Evolutionary conservation across 805 yeast genomes (phyloP).

Genomic region (Jamesozyma hellenica): DNA sequence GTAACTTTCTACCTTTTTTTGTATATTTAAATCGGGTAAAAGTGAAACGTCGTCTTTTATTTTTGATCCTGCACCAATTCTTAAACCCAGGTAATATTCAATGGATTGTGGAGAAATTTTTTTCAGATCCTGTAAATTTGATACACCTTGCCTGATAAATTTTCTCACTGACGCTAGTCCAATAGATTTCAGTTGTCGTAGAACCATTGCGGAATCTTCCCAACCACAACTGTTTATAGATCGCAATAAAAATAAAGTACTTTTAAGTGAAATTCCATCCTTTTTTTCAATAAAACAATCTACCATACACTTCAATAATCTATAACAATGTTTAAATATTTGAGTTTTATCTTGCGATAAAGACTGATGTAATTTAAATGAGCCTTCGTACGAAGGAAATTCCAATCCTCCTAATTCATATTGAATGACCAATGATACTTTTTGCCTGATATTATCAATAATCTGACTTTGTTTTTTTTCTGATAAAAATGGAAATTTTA

Average conservation of each 20-base stretch:
- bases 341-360: slow-evolving; percentile 37
- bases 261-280: slow-evolving; percentile 35
- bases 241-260: slow-evolving; percentile 32
- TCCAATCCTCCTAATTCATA: slow-evolving; percentile 43
- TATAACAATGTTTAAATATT: slow-evolving; percentile 35
- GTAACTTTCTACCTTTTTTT: slow-evolving; percentile 11
- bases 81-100: slow-evolving; percentile 34
- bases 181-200: slow-evolving; percentile 41
- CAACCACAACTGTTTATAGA: slow-evolving; percentile 38
- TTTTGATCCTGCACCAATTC: slow-evolving; percentile 34
- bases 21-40: slow-evolving; percentile 32
- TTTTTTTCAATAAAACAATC: slow-evolving; percentile 35
- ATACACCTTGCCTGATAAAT: slow-evolving; percentile 31
- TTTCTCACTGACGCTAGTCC: slow-evolving; percentile 35
- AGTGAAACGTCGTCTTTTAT: slow-evolving; percentile 27
- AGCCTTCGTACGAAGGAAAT: slow-evolving; percentile 36
- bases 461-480: slow-evolving; percentile 20
- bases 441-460: slow-evolving; percentile 27
- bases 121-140: slow-evolving; percentile 26
- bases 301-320: slow-evolving; percentile 36
- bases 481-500: slow-evolving; percentile 31
- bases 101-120: slow-evolving; percentile 27
- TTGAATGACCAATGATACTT: slow-evolving; percentile 37
- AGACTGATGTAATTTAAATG: slow-evolving; percentile 31
- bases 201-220: slow-evolving; percentile 38